A percentile compares a stretch with the other conserved stretches of the same genome.
phyloP scores from a whole-genome alignment of 192 early-diverging fungal genomes.

The Coemansia sp. region DNA sequence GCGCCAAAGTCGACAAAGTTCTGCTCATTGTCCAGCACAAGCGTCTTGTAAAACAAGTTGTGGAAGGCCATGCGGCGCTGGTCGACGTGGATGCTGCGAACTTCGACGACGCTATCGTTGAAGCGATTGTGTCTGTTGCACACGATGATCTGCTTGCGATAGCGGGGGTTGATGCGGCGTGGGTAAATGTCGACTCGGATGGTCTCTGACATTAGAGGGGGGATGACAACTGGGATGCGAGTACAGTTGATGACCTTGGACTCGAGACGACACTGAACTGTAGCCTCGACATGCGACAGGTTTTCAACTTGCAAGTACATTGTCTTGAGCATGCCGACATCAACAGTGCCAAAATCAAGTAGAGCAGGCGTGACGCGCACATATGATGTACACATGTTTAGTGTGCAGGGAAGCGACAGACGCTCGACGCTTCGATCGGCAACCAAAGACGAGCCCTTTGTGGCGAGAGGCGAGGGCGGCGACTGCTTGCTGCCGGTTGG shows the following conservation, averaged over 20 bases:
- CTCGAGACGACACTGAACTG: slow-evolving; percentile 81
- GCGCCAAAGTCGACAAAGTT: slow-evolving; percentile 97
- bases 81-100: slow-evolving; percentile 93
- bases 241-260: slow-evolving; percentile 93
- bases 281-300: slow-evolving; percentile 81
- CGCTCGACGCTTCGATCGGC: slow-evolving; percentile 54
- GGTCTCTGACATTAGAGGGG: slow-evolving; percentile 73
- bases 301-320: slow-evolving; percentile 80
- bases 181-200: slow-evolving; percentile 95
- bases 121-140: slow-evolving; percentile 86
- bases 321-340: slow-evolving; percentile 91
- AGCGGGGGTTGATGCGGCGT: slow-evolving; percentile 96
- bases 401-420: slow-evolving; percentile 82
- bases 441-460: slow-evolving; percentile 53
- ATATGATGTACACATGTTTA: slow-evolving; percentile 89
- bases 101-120: slow-evolving; percentile 90
- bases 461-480: slow-evolving; percentile 17
- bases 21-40: slow-evolving; percentile 75
- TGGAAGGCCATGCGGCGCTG: slow-evolving; percentile 97
- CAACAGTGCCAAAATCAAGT: slow-evolving; percentile 94
- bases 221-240: slow-evolving; percentile 63
- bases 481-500: slow-evolving; percentile 34
- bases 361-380: slow-evolving; percentile 82
- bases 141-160: slow-evolving; percentile 94
- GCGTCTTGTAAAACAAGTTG: slow-evolving; percentile 90